Percentiles rank a stretch among this genome's conserved stretches.
Conservation (phyloP, 2,329 filamentous ascomycete genomes). For the Colletotrichum limetticola region DNA sequence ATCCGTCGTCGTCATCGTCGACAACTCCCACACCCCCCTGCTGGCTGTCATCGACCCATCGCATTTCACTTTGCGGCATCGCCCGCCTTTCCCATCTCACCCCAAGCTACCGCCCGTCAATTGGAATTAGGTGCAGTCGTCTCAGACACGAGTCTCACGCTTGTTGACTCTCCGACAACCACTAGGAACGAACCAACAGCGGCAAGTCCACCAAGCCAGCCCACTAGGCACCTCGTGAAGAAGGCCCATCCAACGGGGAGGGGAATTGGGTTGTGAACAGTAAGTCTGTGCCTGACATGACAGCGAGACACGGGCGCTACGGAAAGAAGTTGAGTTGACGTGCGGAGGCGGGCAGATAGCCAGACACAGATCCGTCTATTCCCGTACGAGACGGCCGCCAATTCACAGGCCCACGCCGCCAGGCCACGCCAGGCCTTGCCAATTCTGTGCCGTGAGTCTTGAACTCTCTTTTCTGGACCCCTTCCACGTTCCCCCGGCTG, state of each 20-base stretch:
- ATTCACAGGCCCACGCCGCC: not conserved
- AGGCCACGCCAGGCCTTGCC: conserved; percentile 14
- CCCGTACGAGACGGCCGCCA: conserved; percentile 29
- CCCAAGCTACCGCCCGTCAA: not conserved
- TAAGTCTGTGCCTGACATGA: conserved; percentile 35
- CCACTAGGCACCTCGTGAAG: conserved; percentile 6
- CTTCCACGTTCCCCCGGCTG: conserved; percentile 11
- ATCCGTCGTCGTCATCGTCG: not conserved
- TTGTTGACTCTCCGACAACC: conserved; percentile 19
- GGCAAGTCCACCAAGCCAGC: not conserved
- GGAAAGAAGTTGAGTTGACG: conserved; percentile 28
- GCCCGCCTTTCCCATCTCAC: not conserved
- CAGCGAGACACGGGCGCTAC: conserved; percentile 35
- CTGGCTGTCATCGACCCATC: conserved; percentile 4
- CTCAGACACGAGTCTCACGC: conserved; percentile 33
- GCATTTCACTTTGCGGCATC: not conserved
- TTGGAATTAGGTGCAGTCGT: conserved; percentile 6
- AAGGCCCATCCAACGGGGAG: conserved; percentile 14
- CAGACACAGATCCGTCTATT: conserved; percentile 32
- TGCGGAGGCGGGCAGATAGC: conserved; percentile 25
- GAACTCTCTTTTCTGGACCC: conserved; percentile 18
- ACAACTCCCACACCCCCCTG: not conserved
- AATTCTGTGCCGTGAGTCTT: conserved; percentile 31
- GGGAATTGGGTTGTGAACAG: conserved; percentile 20
- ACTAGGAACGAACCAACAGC: conserved; percentile 19